Evolutionary conservation across 352 stramenopile species (phyloP), one percentile per base, ranked within the genome.

Genomic region (Phytophthora podocarpi): DNA sequence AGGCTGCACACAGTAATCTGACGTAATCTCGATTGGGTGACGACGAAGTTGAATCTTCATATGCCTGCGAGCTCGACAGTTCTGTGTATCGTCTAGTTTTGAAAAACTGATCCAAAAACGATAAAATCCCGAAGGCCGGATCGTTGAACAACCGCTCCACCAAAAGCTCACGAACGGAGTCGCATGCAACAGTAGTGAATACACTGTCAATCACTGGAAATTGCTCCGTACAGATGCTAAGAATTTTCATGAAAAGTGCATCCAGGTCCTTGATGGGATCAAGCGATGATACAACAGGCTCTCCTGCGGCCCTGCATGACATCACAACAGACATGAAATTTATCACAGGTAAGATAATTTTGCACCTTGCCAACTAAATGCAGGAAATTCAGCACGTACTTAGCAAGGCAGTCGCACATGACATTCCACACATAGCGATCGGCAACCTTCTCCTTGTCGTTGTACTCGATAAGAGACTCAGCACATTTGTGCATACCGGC

Each of bases 371-470:
- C 35, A n/a, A n/a, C n/a, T 35, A 24, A 6, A 56, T 2, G 31
- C 5, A 13, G 12, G 39, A 3, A 37, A 24, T 26, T 13, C 2
- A 1, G 7, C 1, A 70, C 64, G 32, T 59, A 79, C 70, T 81
- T 89, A 6, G 78, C 75, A 9, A 94, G 64, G 9, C 63, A 68
- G 26, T 91, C 80, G 37, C 89, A 90, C 61, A 93, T 86, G 34
- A 94, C 77, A 48, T 94, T 94, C 85, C 85, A 94, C 26, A 94
- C 83, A 39, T 86, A 94, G 37, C 83, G 81, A 54, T 94, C 85
- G 1, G 80, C 78, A 4, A 93, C 80, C 50, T 91, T 93, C 26
- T 94, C 85, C 42, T 90, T 89, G 60, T 89, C 81, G 31, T 88
- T 91, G 68, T 91, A 92, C 49, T 89, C 85, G 37, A 93, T 85